Base-by-base conservation (phyloP, 805 yeast species). In the Kodamaea lidongshanica region DNA sequence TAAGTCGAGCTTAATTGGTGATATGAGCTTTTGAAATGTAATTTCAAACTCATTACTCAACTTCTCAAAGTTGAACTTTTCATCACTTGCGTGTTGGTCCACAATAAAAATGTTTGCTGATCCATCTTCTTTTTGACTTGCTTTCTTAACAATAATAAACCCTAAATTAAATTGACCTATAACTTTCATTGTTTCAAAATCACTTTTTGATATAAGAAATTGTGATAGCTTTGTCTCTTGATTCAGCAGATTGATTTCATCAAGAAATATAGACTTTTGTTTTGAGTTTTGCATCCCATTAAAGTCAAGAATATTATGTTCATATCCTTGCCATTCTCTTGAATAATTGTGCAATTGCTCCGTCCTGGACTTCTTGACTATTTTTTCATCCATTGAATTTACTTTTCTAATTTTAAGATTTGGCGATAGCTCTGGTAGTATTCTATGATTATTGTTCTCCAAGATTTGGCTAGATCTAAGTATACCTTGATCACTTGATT, bases 21-120 rank as follows among this genome's bases (percentile, higher is more conserved):
- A 42, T 5, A 89, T 84, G 28, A 92, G 60, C 2, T 77, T 76
- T 54, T 92, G 96, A 24, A 70, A 66, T 10, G 41, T 48, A 7
- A 60, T 47, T 25, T 74, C 70, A 39, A 88, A 75, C 0, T 61
- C 57, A 0, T 82, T 73, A 3, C 64, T 65, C 10, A 82, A 56
- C 28, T 61, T 64, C 52, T 92, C 98, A 60, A 85, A 92, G 53
- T 92, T 92, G 61, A 48, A 86, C 44, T 88, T 92, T 48, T 92
- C 99, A 58, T 92, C 98, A 41, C 95, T 83, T 1, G 98, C 98
- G 60, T 92, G 99, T 54, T 92, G 99, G 52, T 92, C 99, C 27
- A 92, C 70, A 19, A 92, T 88, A 45, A 92, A 88, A 10, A 32
- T 32, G 24, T 32, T 32, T 10, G 30, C 16, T 16, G 8, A 27